Evolutionary conservation across 345 rosid species (phyloP).

Genomic region (Gossypium herbaceum): DNA sequence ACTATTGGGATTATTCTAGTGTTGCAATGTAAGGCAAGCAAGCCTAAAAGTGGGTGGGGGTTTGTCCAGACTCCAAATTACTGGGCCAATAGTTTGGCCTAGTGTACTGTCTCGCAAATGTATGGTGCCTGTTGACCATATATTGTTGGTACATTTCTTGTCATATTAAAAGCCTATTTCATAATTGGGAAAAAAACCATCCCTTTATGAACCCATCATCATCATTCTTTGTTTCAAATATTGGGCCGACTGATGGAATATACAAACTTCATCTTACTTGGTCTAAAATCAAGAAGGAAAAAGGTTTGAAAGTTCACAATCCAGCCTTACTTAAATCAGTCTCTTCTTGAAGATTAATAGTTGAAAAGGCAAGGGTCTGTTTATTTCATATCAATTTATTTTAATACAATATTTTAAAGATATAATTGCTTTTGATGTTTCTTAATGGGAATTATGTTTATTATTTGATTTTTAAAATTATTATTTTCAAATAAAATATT

Average conservation of each 20-base stretch:
- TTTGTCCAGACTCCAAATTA: conserved; percentile 36
- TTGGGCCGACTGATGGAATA: background rate
- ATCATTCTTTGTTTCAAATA: background rate
- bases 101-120: background rate
- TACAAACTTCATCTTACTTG: background rate
- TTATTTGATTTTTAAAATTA: background rate
- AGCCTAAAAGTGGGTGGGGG: too few relatives aligned
- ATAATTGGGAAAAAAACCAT: background rate
- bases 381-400: too few relatives aligned
- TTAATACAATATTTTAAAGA: too few relatives aligned
- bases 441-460: background rate
- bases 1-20: too few relatives aligned
- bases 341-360: too few relatives aligned
- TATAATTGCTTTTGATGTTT: too few relatives aligned
- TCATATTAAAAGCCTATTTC: background rate
- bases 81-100: background rate
- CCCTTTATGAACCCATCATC: background rate
- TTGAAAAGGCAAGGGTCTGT: too few relatives aligned
- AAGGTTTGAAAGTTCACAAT: too few relatives aligned
- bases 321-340: too few relatives aligned
- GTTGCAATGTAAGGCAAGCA: too few relatives aligned
- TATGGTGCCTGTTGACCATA: background rate
- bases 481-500: background rate
- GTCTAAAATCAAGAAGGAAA: background rate
- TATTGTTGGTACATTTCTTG: background rate